Conservation (phyloP, 2,329 filamentous ascomycete species). For the Sporothrix luriei region DNA sequence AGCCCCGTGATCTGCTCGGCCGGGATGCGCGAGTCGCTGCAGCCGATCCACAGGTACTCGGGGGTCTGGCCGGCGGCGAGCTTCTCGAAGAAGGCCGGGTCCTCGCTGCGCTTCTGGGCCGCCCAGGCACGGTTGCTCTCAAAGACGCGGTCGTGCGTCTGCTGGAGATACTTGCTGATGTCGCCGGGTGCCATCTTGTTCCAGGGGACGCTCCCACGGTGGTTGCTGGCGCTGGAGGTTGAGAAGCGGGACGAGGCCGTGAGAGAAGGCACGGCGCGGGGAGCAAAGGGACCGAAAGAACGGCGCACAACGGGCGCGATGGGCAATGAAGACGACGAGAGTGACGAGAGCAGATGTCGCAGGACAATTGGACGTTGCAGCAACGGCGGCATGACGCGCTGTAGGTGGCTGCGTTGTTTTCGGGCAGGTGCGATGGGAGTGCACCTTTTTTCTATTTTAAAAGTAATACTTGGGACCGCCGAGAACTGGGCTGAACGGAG, state of each 20-base stretch:
- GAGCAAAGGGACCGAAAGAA: background rate
- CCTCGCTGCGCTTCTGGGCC: slow-evolving; percentile 56
- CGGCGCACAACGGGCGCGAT: background rate
- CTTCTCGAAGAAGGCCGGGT: slow-evolving; percentile 67
- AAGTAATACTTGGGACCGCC: no score
- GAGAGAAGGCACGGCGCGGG: background rate
- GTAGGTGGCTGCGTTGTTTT: background rate
- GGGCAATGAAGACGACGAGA: background rate
- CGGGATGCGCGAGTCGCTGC: slow-evolving; percentile 87
- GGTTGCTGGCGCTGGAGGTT: background rate
- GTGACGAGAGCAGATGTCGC: slow-evolving; percentile 2
- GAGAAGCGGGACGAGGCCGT: background rate
- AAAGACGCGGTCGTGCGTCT: slow-evolving; percentile 68
- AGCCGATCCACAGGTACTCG: slow-evolving; percentile 85
- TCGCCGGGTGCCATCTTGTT: slow-evolving; percentile 42
- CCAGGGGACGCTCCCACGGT: slow-evolving; percentile 4
- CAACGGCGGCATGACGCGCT: slow-evolving; percentile 16
- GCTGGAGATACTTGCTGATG: slow-evolving; percentile 59
- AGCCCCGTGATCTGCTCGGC: slow-evolving; percentile 84
- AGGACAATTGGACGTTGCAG: slow-evolving; percentile 2
- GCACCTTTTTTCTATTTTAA: background rate
- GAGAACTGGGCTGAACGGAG: background rate
- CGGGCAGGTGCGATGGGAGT: background rate
- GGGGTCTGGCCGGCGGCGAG: slow-evolving; percentile 66
- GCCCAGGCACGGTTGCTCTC: slow-evolving; percentile 70